These are phyloP conservation scores for Cryptosporidium canis DNA, from an alignment of 169 alveolate genomes.

Conservation along the genomic window DNA sequence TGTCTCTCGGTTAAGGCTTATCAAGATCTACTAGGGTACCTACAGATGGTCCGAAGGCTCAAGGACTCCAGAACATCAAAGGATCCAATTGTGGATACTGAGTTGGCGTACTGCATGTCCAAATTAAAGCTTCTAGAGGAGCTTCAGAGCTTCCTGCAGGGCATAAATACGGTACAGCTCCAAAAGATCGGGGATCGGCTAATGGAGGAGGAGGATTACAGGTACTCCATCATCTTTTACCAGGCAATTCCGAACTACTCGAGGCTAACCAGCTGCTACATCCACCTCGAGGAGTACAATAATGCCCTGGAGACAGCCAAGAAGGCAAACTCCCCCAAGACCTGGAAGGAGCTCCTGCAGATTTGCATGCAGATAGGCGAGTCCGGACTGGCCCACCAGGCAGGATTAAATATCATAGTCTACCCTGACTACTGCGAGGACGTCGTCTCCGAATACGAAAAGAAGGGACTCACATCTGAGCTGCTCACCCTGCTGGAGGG, in stretches of 20 bases:
- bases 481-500: conserved; percentile 88
- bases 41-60: conserved; percentile 90
- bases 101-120: conserved; percentile 92
- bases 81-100: conserved; percentile 92
- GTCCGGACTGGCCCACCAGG: conserved; percentile 92
- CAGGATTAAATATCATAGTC: conserved; percentile 95
- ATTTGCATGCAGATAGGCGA: conserved; percentile 79
- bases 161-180: conserved; percentile 90
- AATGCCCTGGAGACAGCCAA: conserved; percentile 98
- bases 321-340: conserved; percentile 97
- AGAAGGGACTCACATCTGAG: conserved; percentile 90
- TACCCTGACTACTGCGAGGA: conserved; percentile 99
- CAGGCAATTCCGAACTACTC: conserved; percentile 94
- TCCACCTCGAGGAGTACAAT: conserved; percentile 92
- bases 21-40: conserved; percentile 87
- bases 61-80: conserved; percentile 79
- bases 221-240: conserved; percentile 94
- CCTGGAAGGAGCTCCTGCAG: conserved; percentile 82
- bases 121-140: conserved; percentile 89
- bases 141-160: conserved; percentile 90
- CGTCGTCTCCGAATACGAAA: conserved; percentile 91
- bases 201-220: conserved; percentile 86
- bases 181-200: conserved; percentile 92
- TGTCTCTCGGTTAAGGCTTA: conserved; percentile 72
- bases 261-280: conserved; percentile 95